phyloP scores from a whole-genome alignment of 2,329 filamentous ascomycete genomes.

The Pseudogymnoascus sp. region DNA sequence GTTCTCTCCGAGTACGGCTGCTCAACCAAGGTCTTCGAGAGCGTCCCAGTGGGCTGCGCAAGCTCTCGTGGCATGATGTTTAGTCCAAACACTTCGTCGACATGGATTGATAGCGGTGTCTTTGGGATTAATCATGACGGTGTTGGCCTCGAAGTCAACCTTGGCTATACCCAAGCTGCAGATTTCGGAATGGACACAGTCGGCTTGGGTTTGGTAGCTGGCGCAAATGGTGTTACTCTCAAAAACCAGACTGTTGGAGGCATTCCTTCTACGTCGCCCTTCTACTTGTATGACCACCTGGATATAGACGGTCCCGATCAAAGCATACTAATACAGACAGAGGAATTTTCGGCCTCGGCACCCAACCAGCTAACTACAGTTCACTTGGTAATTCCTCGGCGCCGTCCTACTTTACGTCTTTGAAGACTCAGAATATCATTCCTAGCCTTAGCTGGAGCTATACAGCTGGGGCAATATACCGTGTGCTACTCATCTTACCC shows the following conservation, averaged over 20 bases:
- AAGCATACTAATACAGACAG: slow-evolving; percentile 19
- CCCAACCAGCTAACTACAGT: slow-evolving; percentile 32
- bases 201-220: slow-evolving; percentile 11
- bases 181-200: slow-evolving; percentile 18
- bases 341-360: slow-evolving; percentile 34
- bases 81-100: slow-evolving; percentile 30
- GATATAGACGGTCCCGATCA: slow-evolving; percentile 15
- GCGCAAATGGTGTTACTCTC: slow-evolving; percentile 21
- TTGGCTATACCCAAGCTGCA: slow-evolving; percentile 29
- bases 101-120: slow-evolving; percentile 28
- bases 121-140: slow-evolving; percentile 31
- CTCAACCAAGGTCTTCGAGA: slow-evolving; percentile 25
- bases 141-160: slow-evolving; percentile 32
- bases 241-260: slow-evolving; percentile 21
- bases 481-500: slow-evolving; percentile 18
- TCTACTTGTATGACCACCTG: slow-evolving; percentile 30
- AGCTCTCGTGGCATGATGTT: slow-evolving; percentile 32
- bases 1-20: slow-evolving; percentile 27
- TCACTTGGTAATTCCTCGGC: slow-evolving; percentile 31
- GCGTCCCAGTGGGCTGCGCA: slow-evolving; percentile 30
- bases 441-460: slow-evolving; percentile 38
- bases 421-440: slow-evolving; percentile 32
- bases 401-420: slow-evolving; percentile 30
- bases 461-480: slow-evolving; percentile 35
- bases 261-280: slow-evolving; percentile 29